A percentile compares a stretch with the other conserved stretches of the same genome.
phyloP scores from a whole-genome alignment of 179 eudicot genomes.

The Beta lomatogona region DNA sequence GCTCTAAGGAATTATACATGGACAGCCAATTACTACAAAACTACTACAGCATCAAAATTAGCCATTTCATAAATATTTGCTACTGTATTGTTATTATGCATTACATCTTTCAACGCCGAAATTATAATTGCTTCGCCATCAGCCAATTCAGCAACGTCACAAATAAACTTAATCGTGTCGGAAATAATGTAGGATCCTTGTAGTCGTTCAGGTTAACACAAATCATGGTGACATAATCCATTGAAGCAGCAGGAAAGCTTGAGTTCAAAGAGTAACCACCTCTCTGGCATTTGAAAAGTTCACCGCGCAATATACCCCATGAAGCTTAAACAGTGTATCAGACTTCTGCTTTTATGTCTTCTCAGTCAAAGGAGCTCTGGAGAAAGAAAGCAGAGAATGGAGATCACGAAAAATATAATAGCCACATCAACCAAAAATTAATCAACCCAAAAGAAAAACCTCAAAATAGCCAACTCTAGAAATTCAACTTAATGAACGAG shows the following conservation, averaged over 20 bases:
- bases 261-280: background rate
- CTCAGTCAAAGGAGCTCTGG: slow-evolving; percentile 8
- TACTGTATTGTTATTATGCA: background rate
- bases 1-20: background rate
- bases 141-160: slow-evolving; percentile 6
- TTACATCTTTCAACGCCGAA: slow-evolving; percentile 14
- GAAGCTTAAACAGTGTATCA: background rate
- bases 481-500: too few relatives aligned
- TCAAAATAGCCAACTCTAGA: background rate
- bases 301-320: background rate
- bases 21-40: too few relatives aligned
- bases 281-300: background rate
- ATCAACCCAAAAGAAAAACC: background rate
- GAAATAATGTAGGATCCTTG: background rate
- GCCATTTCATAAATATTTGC: background rate
- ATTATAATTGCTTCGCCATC: slow-evolving; percentile 6
- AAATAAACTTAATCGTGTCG: background rate
- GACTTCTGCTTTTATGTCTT: slow-evolving; percentile 10
- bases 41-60: background rate
- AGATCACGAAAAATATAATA: background rate
- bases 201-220: slow-evolving; percentile 1
- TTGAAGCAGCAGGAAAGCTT: background rate
- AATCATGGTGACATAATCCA: background rate
- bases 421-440: background rate
- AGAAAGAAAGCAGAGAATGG: background rate